phyloP scores from a whole-genome alignment of 805 yeast species.

The Zygotorulaspora chibaensis region DNA sequence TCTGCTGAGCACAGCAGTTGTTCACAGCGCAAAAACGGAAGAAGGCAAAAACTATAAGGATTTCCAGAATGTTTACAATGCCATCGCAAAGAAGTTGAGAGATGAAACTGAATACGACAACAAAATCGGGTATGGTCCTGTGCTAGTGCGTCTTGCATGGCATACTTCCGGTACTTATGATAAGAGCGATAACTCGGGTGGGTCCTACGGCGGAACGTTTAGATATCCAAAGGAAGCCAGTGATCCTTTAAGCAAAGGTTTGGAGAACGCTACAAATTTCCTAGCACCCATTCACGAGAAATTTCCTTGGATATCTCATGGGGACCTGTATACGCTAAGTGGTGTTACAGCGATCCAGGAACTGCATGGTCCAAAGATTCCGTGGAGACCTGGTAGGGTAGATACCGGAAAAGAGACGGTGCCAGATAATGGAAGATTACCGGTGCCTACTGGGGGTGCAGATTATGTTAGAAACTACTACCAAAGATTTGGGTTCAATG shows the following conservation, averaged over 20 bases:
- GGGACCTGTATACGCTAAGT: conserved; percentile 75
- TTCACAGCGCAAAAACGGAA: conserved; percentile 32
- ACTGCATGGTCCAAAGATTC: conserved; percentile 69
- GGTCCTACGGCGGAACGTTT: conserved; percentile 71
- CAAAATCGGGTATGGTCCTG: conserved; percentile 69
- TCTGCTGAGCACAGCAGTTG: conserved; percentile 19
- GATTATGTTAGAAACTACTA: conserved; percentile 62
- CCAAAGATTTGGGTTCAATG: conserved; percentile 60
- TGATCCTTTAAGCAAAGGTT: conserved; percentile 61
- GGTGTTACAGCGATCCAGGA: conserved; percentile 78
- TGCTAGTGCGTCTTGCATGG: conserved; percentile 78
- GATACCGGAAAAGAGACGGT: conserved; percentile 49
- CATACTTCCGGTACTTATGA: conserved; percentile 80
- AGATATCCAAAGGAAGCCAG: conserved; percentile 45
- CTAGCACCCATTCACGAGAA: conserved; percentile 49
- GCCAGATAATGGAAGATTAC: conserved; percentile 70
- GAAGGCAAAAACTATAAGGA: conserved; percentile 40
- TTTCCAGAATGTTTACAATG: conserved; percentile 65
- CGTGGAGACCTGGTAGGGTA: conserved; percentile 80
- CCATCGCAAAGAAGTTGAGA: conserved; percentile 57
- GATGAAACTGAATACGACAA: conserved; percentile 59
- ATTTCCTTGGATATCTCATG: conserved; percentile 68
- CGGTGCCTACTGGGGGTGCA: conserved; percentile 64
- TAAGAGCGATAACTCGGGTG: conserved; percentile 49
- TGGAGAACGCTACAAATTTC: conserved; percentile 52